Evolutionary conservation across 2,329 filamentous ascomycete genomes (phyloP).

Genomic region (Cyanodermella asteris): DNA sequence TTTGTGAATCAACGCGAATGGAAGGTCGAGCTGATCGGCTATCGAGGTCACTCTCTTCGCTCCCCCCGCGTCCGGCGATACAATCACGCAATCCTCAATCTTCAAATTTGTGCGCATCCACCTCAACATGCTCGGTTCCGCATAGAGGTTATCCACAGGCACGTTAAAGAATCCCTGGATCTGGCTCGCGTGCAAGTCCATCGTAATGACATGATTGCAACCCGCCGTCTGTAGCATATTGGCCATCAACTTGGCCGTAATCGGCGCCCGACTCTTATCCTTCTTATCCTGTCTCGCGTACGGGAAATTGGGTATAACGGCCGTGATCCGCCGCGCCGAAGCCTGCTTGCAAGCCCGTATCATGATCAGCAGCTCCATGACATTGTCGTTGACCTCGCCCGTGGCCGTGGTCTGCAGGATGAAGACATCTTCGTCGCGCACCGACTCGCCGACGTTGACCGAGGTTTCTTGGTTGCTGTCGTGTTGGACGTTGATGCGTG

Average conservation of each 20-base stretch:
- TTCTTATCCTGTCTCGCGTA: constrained; percentile 97
- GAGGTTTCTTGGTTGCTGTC: constrained; percentile 35
- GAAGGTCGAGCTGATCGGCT: constrained; percentile 72
- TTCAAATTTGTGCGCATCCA: constrained; percentile 79
- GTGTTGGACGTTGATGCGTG: constrained; percentile 45
- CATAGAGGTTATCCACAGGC: constrained; percentile 64
- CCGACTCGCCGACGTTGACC: constrained; percentile 87
- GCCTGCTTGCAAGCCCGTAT: constrained; percentile 84
- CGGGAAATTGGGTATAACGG: constrained; percentile 87
- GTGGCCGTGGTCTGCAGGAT: constrained; percentile 88
- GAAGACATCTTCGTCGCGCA: constrained; percentile 86
- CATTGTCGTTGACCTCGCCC: constrained; percentile 89
- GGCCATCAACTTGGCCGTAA: constrained; percentile 84
- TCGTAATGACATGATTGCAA: constrained; percentile 83
- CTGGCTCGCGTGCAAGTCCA: constrained; percentile 86
- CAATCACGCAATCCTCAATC: constrained; percentile 70
- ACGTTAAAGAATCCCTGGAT: constrained; percentile 93
- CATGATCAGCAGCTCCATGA: constrained; percentile 98
- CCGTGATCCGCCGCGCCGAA: constrained; percentile 76
- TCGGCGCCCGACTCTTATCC: constrained; percentile 85
- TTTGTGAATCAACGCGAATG: constrained; percentile 86
- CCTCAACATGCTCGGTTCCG: constrained; percentile 72
- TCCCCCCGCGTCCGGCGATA: constrained; percentile 83
- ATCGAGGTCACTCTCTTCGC: constrained; percentile 87
- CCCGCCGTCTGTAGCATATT: constrained; percentile 95